phyloP scores from a whole-genome alignment of 1,139 yeast genomes.

The Saccharomyces hybrid region DNA sequence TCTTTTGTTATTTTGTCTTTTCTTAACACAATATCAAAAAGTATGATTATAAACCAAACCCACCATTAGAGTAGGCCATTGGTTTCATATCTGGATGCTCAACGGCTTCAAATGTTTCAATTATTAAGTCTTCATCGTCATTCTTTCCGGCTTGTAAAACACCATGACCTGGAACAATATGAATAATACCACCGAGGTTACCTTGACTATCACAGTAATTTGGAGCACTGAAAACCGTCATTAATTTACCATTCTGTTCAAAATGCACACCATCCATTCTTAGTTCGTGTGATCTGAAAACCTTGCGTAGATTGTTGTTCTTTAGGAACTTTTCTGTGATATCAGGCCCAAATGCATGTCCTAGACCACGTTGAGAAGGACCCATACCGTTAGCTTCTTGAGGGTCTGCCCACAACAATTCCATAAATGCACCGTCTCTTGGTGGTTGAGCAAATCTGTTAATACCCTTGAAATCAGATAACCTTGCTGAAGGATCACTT shows the following conservation, averaged over 20 bases:
- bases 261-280: slow-evolving; percentile 82
- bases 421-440: slow-evolving; percentile 89
- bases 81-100: slow-evolving; percentile 90
- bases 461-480: slow-evolving; percentile 65
- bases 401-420: slow-evolving; percentile 96
- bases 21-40: background rate
- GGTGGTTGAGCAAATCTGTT: slow-evolving; percentile 82
- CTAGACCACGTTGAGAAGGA: slow-evolving; percentile 90
- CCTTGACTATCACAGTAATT: slow-evolving; percentile 92
- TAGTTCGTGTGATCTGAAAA: slow-evolving; percentile 92
- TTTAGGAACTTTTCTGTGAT: slow-evolving; percentile 74
- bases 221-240: slow-evolving; percentile 95
- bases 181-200: slow-evolving; percentile 81
- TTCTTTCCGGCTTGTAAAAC: slow-evolving; percentile 30
- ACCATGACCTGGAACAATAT: slow-evolving; percentile 37
- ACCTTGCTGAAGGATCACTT: slow-evolving; percentile 61
- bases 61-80: slow-evolving; percentile 81
- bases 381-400: slow-evolving; percentile 70
- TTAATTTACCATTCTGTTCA: slow-evolving; percentile 78
- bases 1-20: background rate
- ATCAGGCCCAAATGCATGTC: slow-evolving; percentile 95
- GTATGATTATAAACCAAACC: slow-evolving; percentile 26
- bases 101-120: slow-evolving; percentile 64
- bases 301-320: slow-evolving; percentile 61
- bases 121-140: slow-evolving; percentile 49